Evolutionary conservation across 2,329 filamentous ascomycete genomes (phyloP).

Genomic region (Fusarium virguliforme): DNA sequence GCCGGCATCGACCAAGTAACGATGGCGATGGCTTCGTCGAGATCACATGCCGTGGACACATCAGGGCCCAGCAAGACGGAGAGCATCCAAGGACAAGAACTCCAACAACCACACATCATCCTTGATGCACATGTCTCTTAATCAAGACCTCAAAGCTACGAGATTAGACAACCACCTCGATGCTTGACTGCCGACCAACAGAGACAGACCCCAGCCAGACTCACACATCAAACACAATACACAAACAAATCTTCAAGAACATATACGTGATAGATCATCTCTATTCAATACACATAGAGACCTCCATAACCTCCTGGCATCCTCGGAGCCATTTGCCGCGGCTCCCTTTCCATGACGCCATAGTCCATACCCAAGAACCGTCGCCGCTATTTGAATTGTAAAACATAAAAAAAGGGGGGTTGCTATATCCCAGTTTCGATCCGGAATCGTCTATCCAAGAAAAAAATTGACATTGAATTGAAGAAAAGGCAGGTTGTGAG

Average conservation of each 20-base stretch:
- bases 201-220: neutral
- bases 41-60: neutral
- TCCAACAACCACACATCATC: neutral
- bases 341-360: constrained; percentile 52
- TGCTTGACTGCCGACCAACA: neutral
- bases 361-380: constrained; percentile 48
- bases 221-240: neutral
- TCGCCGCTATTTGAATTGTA: constrained; percentile 42
- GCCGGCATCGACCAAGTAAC: constrained; percentile 23
- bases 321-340: constrained; percentile 51
- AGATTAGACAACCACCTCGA: neutral
- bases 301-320: constrained; percentile 50
- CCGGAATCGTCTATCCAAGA: constrained; percentile 44
- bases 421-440: constrained; percentile 46
- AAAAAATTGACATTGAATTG: constrained; percentile 48
- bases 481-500: constrained; percentile 41
- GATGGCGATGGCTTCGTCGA: constrained; percentile 35
- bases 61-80: neutral
- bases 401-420: constrained; percentile 41
- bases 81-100: neutral
- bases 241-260: constrained; percentile 9
- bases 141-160: neutral
- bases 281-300: constrained; percentile 51
- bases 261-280: constrained; percentile 44
- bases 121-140: neutral